phyloP scores from a whole-genome alignment of 495 filamentous ascomycete species.

The Bacidia rubella region DNA sequence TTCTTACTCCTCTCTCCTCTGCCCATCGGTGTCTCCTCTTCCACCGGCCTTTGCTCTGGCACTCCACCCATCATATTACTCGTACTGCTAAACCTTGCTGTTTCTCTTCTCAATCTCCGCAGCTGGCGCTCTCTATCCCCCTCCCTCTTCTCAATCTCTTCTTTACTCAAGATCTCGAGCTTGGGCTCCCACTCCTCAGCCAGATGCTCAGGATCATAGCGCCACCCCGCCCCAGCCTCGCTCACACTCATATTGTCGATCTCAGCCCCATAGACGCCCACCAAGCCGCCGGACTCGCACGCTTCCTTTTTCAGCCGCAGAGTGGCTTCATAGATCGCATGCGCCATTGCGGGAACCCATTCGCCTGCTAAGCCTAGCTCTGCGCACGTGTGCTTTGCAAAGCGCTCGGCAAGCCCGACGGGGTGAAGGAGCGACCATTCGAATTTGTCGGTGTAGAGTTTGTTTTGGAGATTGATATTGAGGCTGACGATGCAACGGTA shows the following conservation, averaged over 20 bases:
- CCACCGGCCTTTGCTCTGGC: constrained; percentile 38
- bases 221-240: constrained; percentile 68
- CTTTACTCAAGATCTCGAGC: constrained; percentile 76
- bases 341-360: constrained; percentile 87
- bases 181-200: constrained; percentile 91
- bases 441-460: constrained; percentile 92
- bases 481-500: constrained; percentile 84
- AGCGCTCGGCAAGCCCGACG: constrained; percentile 78
- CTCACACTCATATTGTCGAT: constrained; percentile 76
- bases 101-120: constrained; percentile 73
- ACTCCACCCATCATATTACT: constrained; percentile 59
- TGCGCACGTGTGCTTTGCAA: constrained; percentile 82
- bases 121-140: constrained; percentile 89
- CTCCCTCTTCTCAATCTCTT: constrained; percentile 96
- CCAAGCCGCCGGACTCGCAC: constrained; percentile 71
- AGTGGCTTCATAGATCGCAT: constrained; percentile 94
- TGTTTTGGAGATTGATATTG: constrained; percentile 83
- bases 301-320: constrained; percentile 90
- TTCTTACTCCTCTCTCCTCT: constrained; percentile 83
- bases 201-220: constrained; percentile 80
- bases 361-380: constrained; percentile 82
- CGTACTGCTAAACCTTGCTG: constrained; percentile 77
- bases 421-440: constrained; percentile 96
- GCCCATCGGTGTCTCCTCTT: constrained; percentile 55
- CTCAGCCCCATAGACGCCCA: constrained; percentile 58